Base-by-base conservation (phyloP, 768 basidiomycete genomes). In the Tulasnella sp. region DNA sequence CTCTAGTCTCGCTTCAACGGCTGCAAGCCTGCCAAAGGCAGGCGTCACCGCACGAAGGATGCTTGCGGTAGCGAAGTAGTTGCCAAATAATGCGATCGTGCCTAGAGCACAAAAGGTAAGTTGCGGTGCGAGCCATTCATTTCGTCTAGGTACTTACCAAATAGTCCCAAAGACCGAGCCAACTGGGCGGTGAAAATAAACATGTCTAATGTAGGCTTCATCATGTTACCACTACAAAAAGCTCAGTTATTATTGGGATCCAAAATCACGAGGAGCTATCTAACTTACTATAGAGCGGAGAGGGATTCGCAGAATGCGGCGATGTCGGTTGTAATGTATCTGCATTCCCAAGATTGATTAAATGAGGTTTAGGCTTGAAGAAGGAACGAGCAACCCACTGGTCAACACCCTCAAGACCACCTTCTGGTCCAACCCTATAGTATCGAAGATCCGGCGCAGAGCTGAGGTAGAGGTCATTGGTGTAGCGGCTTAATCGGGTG, bases 141-240 rank as follows among this genome's bases (percentile, higher is more conserved):
- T 38, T 40, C 24, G 40, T 8, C 36, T n/a, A 71, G 12, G 21
- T 92, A 79, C 0, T 93, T 95, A 2, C 97, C 97, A n/a, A 92
- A 90, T 0, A 92, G 87, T 16, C 97, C 97, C 24, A 98, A 90
- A 0, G 94, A 94, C 21, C 92, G 90, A 0, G 95, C 92, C 16
- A 98, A 90, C 83, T 98, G 97, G 10, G 92, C 92, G 0, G 96
- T 97, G 87, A 98, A 99, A 72, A 99, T 91, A 36, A 96, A 85
- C 62, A 98, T 87, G 84, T 98, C 97, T 24, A 98, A 90, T 0
- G 93, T 90, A 0, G 97, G 97, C 84, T 99, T 99, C 81, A 97
- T 90, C 46, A 98, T 84, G 84, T 99, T 99, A 7, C 97, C 96
- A 83, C 96, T 97, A 81, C 56, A 39, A 72, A 39, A 72, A 34